These are phyloP conservation scores for Vitis labrusca DNA, from an alignment of 164 flowering plant genomes.

Conservation along the genomic window DNA sequence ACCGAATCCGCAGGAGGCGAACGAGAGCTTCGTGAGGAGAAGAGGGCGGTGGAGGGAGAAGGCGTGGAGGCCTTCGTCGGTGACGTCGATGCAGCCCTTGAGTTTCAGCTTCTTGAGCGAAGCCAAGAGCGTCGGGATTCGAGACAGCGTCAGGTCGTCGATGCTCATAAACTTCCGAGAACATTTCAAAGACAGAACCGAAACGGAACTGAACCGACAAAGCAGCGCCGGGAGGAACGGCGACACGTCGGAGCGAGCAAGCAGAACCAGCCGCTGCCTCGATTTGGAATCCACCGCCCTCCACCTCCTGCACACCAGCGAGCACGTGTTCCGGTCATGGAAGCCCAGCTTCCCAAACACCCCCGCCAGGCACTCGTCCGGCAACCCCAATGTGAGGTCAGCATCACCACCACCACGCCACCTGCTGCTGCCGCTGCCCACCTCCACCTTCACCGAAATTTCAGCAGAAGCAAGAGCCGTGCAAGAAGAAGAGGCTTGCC, in stretches of 20 bases:
- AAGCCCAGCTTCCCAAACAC: conserved; percentile 18
- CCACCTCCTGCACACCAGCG: conserved; percentile 29
- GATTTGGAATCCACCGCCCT: conserved; percentile 17
- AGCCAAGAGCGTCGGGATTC: conserved; percentile 7
- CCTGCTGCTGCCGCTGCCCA: too few species aligned
- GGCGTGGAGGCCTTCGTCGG: conserved; percentile 27
- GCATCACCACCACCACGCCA: too few species aligned
- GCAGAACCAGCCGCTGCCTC: conserved; percentile 23
- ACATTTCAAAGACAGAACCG: conserved; percentile 27
- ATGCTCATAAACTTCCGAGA: conserved; percentile 23
- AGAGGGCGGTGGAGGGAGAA: conserved; percentile 17
- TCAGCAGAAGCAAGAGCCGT: too few species aligned
- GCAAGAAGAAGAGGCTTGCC: too few species aligned
- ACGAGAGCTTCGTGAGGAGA: conserved; percentile 24
- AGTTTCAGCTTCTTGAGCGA: conserved; percentile 28
- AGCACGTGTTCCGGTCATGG: conserved; percentile 26
- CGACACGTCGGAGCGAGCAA: conserved; percentile 22
- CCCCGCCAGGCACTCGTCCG: conserved; percentile 28
- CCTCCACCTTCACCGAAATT: too few species aligned
- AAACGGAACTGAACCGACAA: conserved; percentile 25
- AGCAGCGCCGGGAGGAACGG: conserved; percentile 18
- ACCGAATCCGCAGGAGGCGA: conserved; percentile 25
- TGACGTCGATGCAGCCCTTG: conserved; percentile 25
- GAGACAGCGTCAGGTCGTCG: conserved; percentile 16
- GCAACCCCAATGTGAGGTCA: conserved; percentile 19